These are phyloP conservation scores for Nannochloropsis oceanica DNA, from an alignment of 108 stramenopile genomes.

Conservation along the genomic window DNA sequence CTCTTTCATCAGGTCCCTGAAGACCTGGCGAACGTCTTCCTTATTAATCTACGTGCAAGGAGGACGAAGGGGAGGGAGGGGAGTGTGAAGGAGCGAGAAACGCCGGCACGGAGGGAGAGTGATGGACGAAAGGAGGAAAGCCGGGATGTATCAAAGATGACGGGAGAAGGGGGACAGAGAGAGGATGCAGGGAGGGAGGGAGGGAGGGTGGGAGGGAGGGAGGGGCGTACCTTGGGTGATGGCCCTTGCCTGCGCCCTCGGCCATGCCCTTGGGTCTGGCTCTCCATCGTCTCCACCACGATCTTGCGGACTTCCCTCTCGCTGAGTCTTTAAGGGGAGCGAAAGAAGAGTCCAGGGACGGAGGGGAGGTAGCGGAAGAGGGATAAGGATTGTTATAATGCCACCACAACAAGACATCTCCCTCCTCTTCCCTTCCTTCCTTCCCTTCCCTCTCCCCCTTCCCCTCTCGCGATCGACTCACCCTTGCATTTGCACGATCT, in stretches of 20 bases:
- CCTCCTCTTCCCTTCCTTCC: neutral
- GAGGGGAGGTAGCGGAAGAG: neutral
- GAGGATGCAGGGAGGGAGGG: neutral
- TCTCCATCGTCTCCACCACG: neutral
- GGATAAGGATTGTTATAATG: neutral
- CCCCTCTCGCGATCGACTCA: neutral
- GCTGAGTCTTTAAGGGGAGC: neutral
- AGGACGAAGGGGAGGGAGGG: neutral
- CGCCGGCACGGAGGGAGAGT: neutral
- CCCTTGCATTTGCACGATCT: neutral
- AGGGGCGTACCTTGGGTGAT: neutral
- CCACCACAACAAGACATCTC: neutral
- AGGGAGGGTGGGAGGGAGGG: neutral
- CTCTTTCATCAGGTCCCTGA: neutral
- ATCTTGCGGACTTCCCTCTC: neutral
- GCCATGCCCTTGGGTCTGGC: neutral
- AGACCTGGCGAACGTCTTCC: neutral
- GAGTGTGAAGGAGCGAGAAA: neutral
- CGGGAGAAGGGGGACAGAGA: neutral
- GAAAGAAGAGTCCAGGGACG: neutral
- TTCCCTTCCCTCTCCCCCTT: neutral
- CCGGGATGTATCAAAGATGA: neutral
- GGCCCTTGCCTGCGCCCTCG: neutral
- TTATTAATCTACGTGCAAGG: neutral
- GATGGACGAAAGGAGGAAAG: neutral